A percentile compares a stretch with the other conserved stretches of the same genome.
Evolutionary conservation across 2,329 filamentous ascomycete genomes (phyloP).

Genomic region (Dothideomycetes sp.): DNA sequence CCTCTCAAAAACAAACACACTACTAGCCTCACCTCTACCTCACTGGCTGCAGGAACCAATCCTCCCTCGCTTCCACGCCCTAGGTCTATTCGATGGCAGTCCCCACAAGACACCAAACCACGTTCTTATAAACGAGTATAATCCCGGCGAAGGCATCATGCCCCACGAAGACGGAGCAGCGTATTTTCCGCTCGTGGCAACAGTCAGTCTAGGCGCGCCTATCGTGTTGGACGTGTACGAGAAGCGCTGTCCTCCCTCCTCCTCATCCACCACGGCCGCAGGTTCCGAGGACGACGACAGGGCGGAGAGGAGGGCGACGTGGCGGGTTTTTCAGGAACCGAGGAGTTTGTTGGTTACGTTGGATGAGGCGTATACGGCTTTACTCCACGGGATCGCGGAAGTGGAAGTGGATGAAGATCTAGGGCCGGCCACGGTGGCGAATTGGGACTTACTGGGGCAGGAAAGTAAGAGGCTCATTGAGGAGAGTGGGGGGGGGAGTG

Average conservation of each 20-base stretch:
- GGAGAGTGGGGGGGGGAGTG: slow-evolving; percentile 40
- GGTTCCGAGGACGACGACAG: slow-evolving; percentile 28
- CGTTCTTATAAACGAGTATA: slow-evolving; percentile 88
- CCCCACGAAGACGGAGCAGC: slow-evolving; percentile 86
- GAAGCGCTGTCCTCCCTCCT: no score
- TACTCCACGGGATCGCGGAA: slow-evolving; percentile 65
- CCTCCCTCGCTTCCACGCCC: slow-evolving; percentile 41
- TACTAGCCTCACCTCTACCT: slow-evolving; percentile 66
- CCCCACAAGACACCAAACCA: slow-evolving; percentile 76
- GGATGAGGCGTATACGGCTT: slow-evolving; percentile 54
- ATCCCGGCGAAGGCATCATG: slow-evolving; percentile 86
- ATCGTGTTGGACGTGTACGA: slow-evolving; percentile 66
- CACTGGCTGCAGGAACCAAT: slow-evolving; percentile 63
- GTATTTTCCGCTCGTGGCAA: slow-evolving; percentile 82
- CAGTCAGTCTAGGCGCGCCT: slow-evolving; percentile 70
- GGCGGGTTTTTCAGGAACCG: slow-evolving; percentile 69
- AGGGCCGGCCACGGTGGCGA: slow-evolving; percentile 45
- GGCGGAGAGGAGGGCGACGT: slow-evolving; percentile 43
- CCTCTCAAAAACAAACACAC: slow-evolving; percentile 60
- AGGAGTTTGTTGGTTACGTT: slow-evolving; percentile 68
- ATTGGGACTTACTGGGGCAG: slow-evolving; percentile 60
- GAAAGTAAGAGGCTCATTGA: slow-evolving; percentile 35
- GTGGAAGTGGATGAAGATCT: slow-evolving; percentile 55
- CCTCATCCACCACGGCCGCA: no score
- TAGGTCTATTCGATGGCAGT: slow-evolving; percentile 47